A percentile compares a stretch with the other conserved stretches of the same genome.
Conservation (phyloP, 768 basidiomycete genomes). For the Scleroderma bovista region DNA sequence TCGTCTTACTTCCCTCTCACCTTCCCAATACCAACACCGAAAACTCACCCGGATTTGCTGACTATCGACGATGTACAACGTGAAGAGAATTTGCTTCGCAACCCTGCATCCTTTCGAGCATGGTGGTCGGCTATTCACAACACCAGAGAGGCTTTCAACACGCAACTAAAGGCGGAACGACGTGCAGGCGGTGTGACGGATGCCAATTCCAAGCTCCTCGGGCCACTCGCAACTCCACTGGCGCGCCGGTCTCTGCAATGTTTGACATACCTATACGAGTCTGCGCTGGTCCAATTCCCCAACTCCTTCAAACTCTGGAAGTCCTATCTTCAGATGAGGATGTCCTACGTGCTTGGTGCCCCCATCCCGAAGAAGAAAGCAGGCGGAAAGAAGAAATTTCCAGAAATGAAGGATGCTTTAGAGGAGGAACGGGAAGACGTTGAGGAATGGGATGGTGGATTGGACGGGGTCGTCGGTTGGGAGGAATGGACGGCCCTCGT, state of each 20-base stretch:
- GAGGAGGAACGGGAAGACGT: conserved; percentile 78
- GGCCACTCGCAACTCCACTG: conserved; percentile 69
- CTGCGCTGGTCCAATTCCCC: conserved; percentile 83
- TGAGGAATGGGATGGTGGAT: conserved; percentile 79
- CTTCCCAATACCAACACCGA: conserved; percentile 75
- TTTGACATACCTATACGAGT: conserved; percentile 89
- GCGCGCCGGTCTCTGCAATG: conserved; percentile 76
- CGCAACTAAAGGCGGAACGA: conserved; percentile 52
- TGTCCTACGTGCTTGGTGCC: conserved; percentile 82
- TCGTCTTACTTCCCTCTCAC: conserved; percentile 75
- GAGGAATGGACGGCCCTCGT: conserved; percentile 92
- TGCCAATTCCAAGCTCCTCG: conserved; percentile 57
- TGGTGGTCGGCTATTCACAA: conserved; percentile 88
- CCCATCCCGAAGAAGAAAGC: conserved; percentile 65
- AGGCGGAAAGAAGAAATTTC: conserved; percentile 87
- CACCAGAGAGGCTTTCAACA: conserved; percentile 58
- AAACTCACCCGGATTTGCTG: conserved; percentile 72
- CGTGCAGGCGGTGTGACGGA: conserved; percentile 41
- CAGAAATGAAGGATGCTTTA: conserved; percentile 84
- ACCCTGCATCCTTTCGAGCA: conserved; percentile 84
- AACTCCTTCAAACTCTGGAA: conserved; percentile 95
- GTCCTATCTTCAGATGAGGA: conserved; percentile 78
- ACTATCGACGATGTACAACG: conserved; percentile 71
- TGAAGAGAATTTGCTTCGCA: conserved; percentile 91
- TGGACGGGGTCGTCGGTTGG: conserved; percentile 90